phyloP scores from a whole-genome alignment of 208 protist species.

The Trypanosoma congolense region DNA sequence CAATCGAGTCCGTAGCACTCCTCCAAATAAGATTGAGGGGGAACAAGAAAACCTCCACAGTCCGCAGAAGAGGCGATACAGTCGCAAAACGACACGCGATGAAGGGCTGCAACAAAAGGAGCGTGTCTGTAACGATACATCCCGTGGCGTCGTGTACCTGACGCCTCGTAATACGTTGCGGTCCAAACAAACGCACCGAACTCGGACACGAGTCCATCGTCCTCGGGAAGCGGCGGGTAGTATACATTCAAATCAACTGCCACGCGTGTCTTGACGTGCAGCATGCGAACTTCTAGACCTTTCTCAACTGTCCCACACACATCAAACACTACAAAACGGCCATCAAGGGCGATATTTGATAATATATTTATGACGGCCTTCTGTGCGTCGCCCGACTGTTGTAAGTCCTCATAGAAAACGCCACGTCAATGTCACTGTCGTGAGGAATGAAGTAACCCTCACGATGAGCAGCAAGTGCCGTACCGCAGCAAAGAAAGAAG shows the following conservation, averaged over 20 bases:
- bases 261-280: conserved; percentile 55
- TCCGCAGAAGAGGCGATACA: background rate
- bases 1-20: conserved; percentile 87
- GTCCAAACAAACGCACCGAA: conserved; percentile 70
- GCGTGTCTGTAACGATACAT: conserved; percentile 85
- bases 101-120: conserved; percentile 37
- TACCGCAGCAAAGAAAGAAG: conserved; percentile 84
- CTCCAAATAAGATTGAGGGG: conserved; percentile 53
- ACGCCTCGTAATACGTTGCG: conserved; percentile 69
- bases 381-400: conserved; percentile 8
- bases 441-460: conserved; percentile 81
- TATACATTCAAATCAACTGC: conserved; percentile 84
- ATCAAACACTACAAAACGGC: conserved; percentile 63
- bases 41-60: conserved; percentile 40
- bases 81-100: conserved; percentile 41
- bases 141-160: conserved; percentile 34
- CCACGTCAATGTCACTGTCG: conserved; percentile 88
- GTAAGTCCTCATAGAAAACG: conserved; percentile 54
- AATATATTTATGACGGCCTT: conserved; percentile 30
- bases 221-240: conserved; percentile 56
- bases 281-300: conserved; percentile 73
- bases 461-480: conserved; percentile 72
- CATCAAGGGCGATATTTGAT: conserved; percentile 24
- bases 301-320: conserved; percentile 61
- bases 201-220: conserved; percentile 24